Percentiles rank a stretch among this genome's conserved stretches.
These are phyloP conservation scores for Arabis hirsuta DNA, from an alignment of 345 rosid genomes.

Conservation along the genomic window DNA sequence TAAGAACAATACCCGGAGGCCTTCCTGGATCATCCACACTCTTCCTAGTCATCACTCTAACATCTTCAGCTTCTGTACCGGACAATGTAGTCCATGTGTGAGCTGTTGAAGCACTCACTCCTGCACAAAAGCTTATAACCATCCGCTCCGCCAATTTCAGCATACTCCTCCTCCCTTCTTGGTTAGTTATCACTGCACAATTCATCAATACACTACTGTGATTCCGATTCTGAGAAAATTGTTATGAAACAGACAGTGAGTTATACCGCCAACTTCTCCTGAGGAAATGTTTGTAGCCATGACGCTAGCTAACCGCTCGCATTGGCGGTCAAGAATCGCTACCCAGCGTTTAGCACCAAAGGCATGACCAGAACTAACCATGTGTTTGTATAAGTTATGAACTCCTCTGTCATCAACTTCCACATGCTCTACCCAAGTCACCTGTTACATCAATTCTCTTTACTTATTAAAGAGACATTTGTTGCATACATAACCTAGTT, in stretches of 20 bases:
- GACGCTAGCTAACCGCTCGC: slow-evolving; percentile 92
- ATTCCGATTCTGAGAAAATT: neutral
- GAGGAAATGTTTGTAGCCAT: slow-evolving; percentile 83
- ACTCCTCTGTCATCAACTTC: slow-evolving; percentile 94
- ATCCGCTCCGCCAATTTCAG: slow-evolving; percentile 87
- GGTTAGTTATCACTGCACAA: slow-evolving; percentile 56
- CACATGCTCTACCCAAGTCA: slow-evolving; percentile 93
- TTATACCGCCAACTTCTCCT: slow-evolving; percentile 70
- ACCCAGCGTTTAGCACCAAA: slow-evolving; percentile 98
- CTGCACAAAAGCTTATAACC: slow-evolving; percentile 91
- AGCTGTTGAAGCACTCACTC: slow-evolving; percentile 88
- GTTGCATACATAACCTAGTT: neutral
- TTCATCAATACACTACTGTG: neutral
- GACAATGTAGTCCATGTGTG: slow-evolving; percentile 92
- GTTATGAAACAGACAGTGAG: neutral
- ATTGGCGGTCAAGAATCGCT: slow-evolving; percentile 78
- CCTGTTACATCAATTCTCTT: slow-evolving; percentile 46
- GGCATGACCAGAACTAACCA: slow-evolving; percentile 78
- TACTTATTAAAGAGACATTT: neutral
- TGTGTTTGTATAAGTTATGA: slow-evolving; percentile 79
- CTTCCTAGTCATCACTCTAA: slow-evolving; percentile 92
- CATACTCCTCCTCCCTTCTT: slow-evolving; percentile 91
- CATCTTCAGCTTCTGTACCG: slow-evolving; percentile 93
- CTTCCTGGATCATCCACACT: slow-evolving; percentile 94
- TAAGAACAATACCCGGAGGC: slow-evolving; percentile 92